A percentile compares a stretch with the other conserved stretches of the same genome.
Evolutionary conservation across 306 rosid species (phyloP).

Genomic region (Pterocarpus santalinus): DNA sequence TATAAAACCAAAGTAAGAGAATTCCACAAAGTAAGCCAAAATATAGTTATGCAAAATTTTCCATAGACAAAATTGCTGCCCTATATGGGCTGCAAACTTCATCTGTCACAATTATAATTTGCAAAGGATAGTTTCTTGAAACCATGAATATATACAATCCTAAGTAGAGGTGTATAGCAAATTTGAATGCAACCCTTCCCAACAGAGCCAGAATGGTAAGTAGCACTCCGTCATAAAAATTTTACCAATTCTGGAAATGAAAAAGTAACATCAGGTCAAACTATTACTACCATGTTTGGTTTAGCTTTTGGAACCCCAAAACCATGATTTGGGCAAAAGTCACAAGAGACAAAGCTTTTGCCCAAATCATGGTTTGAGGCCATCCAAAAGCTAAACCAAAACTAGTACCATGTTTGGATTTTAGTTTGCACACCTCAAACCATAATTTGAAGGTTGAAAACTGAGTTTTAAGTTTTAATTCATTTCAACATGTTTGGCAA

Average conservation of each 20-base stretch:
- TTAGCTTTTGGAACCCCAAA: not conserved
- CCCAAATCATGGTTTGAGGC: no score
- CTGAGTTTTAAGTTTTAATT: not conserved
- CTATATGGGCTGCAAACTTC: constrained; percentile 10
- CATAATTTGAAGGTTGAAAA: not conserved
- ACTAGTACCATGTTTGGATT: not conserved
- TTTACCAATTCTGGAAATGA: constrained; percentile 7
- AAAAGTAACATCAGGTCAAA: not conserved
- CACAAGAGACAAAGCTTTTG: not conserved
- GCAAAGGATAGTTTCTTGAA: not conserved
- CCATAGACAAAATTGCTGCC: not conserved
- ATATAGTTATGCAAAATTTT: not conserved
- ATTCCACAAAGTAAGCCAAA: constrained; percentile 6
- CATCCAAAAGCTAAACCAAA: no score
- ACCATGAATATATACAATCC: not conserved
- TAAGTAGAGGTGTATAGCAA: constrained; percentile 2
- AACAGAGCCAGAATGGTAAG: constrained; percentile 19
- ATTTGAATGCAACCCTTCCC: constrained; percentile 36
- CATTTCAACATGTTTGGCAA: not conserved
- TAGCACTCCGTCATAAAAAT: constrained; percentile 21
- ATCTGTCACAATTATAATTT: constrained; percentile 19
- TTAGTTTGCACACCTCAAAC: not conserved
- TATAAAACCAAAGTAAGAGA: constrained; percentile 2
- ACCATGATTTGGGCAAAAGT: not conserved
- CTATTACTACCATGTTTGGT: no score